Conservation (phyloP, 495 filamentous ascomycete genomes). For the Annulohypoxylon stygium region DNA sequence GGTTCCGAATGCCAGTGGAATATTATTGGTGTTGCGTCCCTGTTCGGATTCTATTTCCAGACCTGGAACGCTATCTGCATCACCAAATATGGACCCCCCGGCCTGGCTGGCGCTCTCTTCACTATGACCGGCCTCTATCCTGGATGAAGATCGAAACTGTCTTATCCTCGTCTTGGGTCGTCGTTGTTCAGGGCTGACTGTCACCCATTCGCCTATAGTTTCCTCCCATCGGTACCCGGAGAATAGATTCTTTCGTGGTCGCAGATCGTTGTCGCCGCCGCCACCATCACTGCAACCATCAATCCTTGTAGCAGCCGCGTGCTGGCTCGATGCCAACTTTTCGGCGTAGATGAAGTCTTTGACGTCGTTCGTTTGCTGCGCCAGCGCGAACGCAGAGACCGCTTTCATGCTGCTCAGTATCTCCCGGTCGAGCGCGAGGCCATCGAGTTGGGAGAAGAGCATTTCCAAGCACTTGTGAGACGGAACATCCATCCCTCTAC, state of each 20-base stretch:
- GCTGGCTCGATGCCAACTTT: slow-evolving; percentile 43
- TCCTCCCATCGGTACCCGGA: slow-evolving; percentile 65
- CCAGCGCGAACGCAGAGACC: slow-evolving; percentile 55
- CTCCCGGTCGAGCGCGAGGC: slow-evolving; percentile 35
- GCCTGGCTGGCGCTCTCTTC: slow-evolving; percentile 24
- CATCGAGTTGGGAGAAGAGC: slow-evolving; percentile 44
- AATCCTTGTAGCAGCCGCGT: slow-evolving; percentile 9
- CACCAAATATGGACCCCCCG: slow-evolving; percentile 27
- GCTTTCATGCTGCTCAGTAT: slow-evolving; percentile 46
- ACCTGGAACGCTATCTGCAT: slow-evolving; percentile 37
- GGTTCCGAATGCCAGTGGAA: slow-evolving; percentile 10
- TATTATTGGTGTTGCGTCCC: slow-evolving; percentile 13
- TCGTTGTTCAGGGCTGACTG: slow-evolving; percentile 49
- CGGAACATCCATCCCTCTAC: slow-evolving; percentile 49
- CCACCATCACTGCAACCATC: slow-evolving; percentile 2
- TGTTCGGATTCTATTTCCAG: slow-evolving; percentile 32
- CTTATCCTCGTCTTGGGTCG: slow-evolving; percentile 17
- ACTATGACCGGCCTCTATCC: slow-evolving; percentile 21
- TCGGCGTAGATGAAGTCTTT: slow-evolving; percentile 61
- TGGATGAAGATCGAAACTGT: slow-evolving; percentile 33
- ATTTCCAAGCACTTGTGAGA: slow-evolving; percentile 54
- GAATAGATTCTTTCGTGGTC: slow-evolving; percentile 42
- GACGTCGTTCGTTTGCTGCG: slow-evolving; percentile 58
- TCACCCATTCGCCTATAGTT: slow-evolving; percentile 68
- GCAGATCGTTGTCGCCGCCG: slow-evolving; percentile 14